These are phyloP conservation scores for Protostelium mycophagum DNA, from an alignment of 78 protist genomes.

Conservation along the genomic window DNA sequence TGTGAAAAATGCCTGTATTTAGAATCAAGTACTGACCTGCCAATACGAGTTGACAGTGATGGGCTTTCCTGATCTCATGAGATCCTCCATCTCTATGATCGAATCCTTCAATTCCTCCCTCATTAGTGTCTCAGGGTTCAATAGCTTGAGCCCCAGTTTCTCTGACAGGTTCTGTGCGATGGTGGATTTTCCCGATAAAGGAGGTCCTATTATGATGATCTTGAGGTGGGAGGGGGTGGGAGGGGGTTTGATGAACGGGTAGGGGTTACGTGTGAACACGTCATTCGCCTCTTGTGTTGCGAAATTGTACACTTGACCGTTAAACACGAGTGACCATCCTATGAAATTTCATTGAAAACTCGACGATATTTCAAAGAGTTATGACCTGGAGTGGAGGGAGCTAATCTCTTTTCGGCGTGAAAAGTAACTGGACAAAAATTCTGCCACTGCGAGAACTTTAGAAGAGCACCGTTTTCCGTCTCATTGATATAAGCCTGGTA, in stretches of 20 bases:
- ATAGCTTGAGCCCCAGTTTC: neutral
- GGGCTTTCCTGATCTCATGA: neutral
- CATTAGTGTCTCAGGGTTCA: neutral
- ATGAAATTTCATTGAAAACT: no score
- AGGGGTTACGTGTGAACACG: neutral
- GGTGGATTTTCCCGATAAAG: neutral
- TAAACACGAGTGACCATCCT: neutral
- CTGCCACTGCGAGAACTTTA: neutral
- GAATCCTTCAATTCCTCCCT: neutral
- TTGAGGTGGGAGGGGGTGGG: neutral
- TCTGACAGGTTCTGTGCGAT: neutral
- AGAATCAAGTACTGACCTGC: neutral
- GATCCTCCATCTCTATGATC: no score
- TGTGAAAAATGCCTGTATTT: neutral
- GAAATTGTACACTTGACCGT: neutral
- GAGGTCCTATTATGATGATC: neutral
- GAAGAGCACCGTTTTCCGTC: neutral
- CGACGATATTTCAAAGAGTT: no score
- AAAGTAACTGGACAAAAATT: neutral
- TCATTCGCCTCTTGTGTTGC: neutral
- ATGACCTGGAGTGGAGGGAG: neutral
- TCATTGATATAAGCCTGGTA: neutral
- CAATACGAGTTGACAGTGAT: neutral
- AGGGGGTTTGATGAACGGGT: neutral
- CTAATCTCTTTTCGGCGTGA: neutral